Evolutionary conservation across 192 early-diverging fungal species (phyloP), one percentile per base, ranked within the genome.

Genomic region (Diversispora epigaea): DNA sequence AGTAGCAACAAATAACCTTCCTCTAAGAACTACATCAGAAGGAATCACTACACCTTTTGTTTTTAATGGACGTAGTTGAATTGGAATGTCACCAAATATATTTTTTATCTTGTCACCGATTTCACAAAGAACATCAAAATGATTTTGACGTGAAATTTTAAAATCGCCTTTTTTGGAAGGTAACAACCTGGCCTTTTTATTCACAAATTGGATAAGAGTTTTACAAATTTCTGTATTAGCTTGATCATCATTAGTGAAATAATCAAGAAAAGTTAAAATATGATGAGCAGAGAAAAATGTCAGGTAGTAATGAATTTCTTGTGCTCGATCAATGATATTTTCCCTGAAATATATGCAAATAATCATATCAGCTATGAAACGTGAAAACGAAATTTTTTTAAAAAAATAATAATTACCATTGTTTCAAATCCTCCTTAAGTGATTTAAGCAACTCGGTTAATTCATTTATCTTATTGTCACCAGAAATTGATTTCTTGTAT

Each of bases 1-100:
- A 17, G 65, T 58, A 41, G 56, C 73, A 10, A 74, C 73, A 64
- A 74, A 55, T 25, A 74, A 41, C n/a, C 67, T 46, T 49, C 73
- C 73, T 40, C 19, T 41, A 11, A 6, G 44, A 44, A 60, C 54
- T 50, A 21, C 25, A 49, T 47, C 54, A 32, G 73, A 70, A 21
- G 66, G 17, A 40, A 62, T 25, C 19, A 58, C 17, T 21, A 19
- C 69, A 45, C 22, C 7, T 4, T 41, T 3, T 12, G 7, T 17
- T 4, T n/a, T 8, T 22, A 56, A 32, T 12, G 32, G 3, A 19
- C 52, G 69, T 21, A 40, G 12, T 22, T 19, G 21, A n/a, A 39
- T 61, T 39, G 69, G 50, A 54, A 54, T 54, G 12, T 54, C 50
- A 4, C 14, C 14, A 4, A 54, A 74, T 19, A 74, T 74, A 19